These are phyloP conservation scores for Blastobotrys peoriensis DNA, from an alignment of 805 yeast species.

Conservation along the genomic window DNA sequence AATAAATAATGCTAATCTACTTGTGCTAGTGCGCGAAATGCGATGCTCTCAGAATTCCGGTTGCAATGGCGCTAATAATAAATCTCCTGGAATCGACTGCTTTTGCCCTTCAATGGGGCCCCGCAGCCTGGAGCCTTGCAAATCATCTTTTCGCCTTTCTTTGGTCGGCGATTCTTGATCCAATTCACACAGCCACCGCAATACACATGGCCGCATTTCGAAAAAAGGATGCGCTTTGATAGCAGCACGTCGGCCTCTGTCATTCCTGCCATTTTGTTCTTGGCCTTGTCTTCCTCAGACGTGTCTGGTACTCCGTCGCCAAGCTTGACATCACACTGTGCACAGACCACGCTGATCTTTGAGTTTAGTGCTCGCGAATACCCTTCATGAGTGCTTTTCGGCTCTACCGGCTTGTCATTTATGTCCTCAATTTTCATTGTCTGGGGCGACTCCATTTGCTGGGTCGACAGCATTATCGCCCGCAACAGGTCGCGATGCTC, in stretches of 20 bases:
- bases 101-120: slow-evolving; percentile 7
- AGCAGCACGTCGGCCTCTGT: slow-evolving; percentile 52
- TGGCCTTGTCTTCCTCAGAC: slow-evolving; percentile 31
- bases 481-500: background rate
- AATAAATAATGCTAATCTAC: no score
- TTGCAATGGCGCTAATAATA: no score
- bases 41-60: no score
- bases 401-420: slow-evolving; percentile 6
- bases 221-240: slow-evolving; percentile 58
- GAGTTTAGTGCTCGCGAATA: slow-evolving; percentile 28
- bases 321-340: slow-evolving; percentile 63
- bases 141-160: slow-evolving; percentile 18
- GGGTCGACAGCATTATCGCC: background rate
- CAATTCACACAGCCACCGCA: slow-evolving; percentile 80
- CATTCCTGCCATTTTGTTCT: slow-evolving; percentile 21
- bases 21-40: no score
- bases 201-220: slow-evolving; percentile 76
- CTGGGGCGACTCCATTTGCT: background rate
- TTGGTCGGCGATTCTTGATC: slow-evolving; percentile 38
- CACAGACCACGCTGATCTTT: slow-evolving; percentile 46
- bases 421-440: slow-evolving; percentile 7
- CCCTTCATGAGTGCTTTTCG: slow-evolving; percentile 14
- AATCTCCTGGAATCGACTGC: slow-evolving; percentile 14
- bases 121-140: slow-evolving; percentile 9
- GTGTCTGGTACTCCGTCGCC: slow-evolving; percentile 66